These are phyloP conservation scores for Pogostemon cablin DNA, from an alignment of 257 asterid species.

Conservation along the genomic window DNA sequence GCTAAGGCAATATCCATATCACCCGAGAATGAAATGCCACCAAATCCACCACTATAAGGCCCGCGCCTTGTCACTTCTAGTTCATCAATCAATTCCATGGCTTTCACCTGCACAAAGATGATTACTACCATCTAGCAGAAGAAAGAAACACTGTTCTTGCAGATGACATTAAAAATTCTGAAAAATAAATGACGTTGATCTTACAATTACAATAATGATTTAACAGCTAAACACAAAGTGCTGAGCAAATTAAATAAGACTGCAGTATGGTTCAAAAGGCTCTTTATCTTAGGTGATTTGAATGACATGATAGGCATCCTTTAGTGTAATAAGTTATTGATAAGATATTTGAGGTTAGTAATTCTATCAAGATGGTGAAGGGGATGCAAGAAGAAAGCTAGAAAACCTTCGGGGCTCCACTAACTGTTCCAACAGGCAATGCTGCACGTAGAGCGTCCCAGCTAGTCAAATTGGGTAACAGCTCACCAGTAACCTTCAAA, in stretches of 20 bases:
- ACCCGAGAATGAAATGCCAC: constrained; percentile 90
- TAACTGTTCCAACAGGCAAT: constrained; percentile 97
- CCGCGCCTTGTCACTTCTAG: constrained; percentile 90
- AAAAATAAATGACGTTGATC: neutral
- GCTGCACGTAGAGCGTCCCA: constrained; percentile 99
- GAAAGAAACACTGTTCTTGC: neutral
- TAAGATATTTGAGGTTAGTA: neutral
- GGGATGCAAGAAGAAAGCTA: constrained; percentile 20
- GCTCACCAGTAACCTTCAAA: constrained; percentile 85
- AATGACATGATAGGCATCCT: neutral
- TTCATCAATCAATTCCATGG: constrained; percentile 91
- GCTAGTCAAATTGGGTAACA: constrained; percentile 69
- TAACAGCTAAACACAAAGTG: neutral
- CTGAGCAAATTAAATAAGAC: neutral
- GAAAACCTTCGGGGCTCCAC: constrained; percentile 99
- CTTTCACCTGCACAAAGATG: constrained; percentile 67
- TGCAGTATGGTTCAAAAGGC: neutral
- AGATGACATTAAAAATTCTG: neutral
- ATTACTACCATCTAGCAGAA: neutral
- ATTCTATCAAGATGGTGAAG: neutral
- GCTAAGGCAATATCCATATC: constrained; percentile 96
- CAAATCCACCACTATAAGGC: constrained; percentile 97
- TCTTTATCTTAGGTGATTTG: neutral
- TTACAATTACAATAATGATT: neutral
- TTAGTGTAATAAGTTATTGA: neutral